phyloP scores from a whole-genome alignment of 352 stramenopile genomes.

The Phytophthora niederhauseri region DNA sequence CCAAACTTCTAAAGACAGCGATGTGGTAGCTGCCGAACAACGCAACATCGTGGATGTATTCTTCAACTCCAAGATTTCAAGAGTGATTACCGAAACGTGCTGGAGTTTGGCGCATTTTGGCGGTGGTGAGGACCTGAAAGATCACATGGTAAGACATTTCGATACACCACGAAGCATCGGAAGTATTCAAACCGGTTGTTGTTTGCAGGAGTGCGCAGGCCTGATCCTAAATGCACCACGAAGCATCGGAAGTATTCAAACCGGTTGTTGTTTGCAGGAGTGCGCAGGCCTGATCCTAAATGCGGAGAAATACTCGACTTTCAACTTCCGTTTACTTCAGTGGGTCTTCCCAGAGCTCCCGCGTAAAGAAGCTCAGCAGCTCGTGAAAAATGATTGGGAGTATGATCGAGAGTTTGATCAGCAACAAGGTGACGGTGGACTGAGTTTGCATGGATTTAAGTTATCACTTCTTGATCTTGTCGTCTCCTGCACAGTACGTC shows the following conservation, averaged over 20 bases:
- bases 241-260: not conserved
- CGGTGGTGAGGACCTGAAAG: constrained; percentile 4
- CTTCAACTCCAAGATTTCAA: constrained; percentile 46
- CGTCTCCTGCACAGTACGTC: constrained; percentile 48
- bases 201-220: constrained; percentile 37
- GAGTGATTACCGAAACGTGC: constrained; percentile 45
- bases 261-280: constrained; percentile 20
- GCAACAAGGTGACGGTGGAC: constrained; percentile 34
- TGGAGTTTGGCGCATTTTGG: constrained; percentile 61
- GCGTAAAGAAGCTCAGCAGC: constrained; percentile 44
- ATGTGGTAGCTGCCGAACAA: not conserved
- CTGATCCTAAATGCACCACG: constrained; percentile 22
- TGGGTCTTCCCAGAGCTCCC: constrained; percentile 63
- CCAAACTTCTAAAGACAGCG: not conserved
- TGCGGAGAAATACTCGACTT: constrained; percentile 50
- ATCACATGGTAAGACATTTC: not conserved
- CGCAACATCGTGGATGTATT: constrained; percentile 39
- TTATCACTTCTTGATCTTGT: constrained; percentile 56
- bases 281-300: constrained; percentile 48
- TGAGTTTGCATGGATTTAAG: constrained; percentile 57
- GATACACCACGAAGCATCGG: too few relatives aligned
- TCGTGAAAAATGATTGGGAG: constrained; percentile 51
- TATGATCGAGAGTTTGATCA: constrained; percentile 61
- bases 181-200: not conserved
- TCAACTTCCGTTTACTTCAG: constrained; percentile 49